phyloP scores from a whole-genome alignment of 1,284 basidiomycete species.

The Hortiboletus rubellus region DNA sequence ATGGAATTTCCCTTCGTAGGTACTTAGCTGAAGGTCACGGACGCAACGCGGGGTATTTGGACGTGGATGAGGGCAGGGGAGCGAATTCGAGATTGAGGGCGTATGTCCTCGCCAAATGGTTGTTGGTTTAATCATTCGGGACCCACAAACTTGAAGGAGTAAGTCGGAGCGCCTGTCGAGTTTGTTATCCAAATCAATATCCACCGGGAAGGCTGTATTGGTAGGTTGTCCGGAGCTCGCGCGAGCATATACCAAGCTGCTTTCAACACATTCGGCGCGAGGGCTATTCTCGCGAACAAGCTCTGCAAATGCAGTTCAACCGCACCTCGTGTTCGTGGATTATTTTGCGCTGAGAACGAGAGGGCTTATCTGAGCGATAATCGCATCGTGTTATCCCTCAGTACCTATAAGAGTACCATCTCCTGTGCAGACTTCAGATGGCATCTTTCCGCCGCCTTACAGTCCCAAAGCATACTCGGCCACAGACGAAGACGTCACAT shows the following conservation, averaged over 20 bases:
- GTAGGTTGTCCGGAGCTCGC: background rate
- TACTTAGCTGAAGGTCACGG: too few species aligned
- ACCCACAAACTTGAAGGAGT: too few species aligned
- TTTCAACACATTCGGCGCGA: conserved; percentile 53
- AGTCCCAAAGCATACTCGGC: conserved; percentile 52
- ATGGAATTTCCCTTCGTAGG: too few species aligned
- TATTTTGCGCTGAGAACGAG: conserved; percentile 34
- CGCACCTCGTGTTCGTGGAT: conserved; percentile 47
- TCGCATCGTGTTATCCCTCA: conserved; percentile 67
- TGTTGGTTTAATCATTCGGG: too few species aligned
- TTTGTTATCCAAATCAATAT: too few species aligned
- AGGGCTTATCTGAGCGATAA: conserved; percentile 23
- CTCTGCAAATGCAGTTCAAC: conserved; percentile 52
- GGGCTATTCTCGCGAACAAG: conserved; percentile 49
- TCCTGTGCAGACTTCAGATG: conserved; percentile 72
- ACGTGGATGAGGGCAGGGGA: too few species aligned
- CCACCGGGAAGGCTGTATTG: too few species aligned
- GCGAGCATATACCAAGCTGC: conserved; percentile 62
- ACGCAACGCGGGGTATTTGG: too few species aligned
- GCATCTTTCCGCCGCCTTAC: conserved; percentile 73
- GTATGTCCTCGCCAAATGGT: too few species aligned
- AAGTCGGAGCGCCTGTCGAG: too few species aligned
- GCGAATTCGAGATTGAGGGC: too few species aligned
- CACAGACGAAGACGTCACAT: conserved; percentile 40
- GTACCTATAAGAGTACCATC: conserved; percentile 72